Evolutionary conservation across 768 basidiomycete genomes (phyloP).

Genomic region (Hysterangium stoloniferum): DNA sequence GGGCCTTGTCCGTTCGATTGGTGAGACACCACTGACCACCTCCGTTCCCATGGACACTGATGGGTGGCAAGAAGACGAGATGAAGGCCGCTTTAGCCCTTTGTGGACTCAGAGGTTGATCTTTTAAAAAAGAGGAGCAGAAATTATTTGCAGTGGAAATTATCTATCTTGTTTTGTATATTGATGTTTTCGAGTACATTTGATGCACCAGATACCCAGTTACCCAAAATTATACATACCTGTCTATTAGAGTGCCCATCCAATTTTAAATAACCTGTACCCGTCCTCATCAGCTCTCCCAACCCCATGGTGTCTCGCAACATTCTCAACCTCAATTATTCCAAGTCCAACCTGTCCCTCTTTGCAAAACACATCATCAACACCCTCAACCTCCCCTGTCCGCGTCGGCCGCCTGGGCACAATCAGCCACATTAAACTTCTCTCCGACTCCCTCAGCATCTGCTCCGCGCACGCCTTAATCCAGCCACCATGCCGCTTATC

Average conservation of each 20-base stretch:
- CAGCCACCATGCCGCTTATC: slow-evolving; percentile 59
- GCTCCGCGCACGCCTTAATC: slow-evolving; percentile 57
- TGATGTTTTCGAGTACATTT: slow-evolving; percentile 6
- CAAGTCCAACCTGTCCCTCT: slow-evolving; percentile 27
- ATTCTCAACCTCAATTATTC: slow-evolving; percentile 39
- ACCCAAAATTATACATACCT: background rate
- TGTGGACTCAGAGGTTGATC: slow-evolving; percentile 44
- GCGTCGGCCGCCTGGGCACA: slow-evolving; percentile 57
- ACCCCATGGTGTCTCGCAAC: slow-evolving; percentile 44
- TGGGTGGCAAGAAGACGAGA: slow-evolving; percentile 41
- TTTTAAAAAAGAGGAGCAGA: background rate
- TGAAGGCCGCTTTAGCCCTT: slow-evolving; percentile 61
- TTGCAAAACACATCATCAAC: slow-evolving; percentile 46
- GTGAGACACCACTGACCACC: background rate
- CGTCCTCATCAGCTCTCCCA: slow-evolving; percentile 62
- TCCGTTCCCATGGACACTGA: background rate
- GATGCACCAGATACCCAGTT: background rate
- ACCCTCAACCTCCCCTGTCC: slow-evolving; percentile 47
- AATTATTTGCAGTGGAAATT: background rate
- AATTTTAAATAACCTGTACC: slow-evolving; percentile 63
- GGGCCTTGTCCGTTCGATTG: background rate
- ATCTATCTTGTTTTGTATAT: slow-evolving; percentile 3
- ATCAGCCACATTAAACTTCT: slow-evolving; percentile 65
- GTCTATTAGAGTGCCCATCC: slow-evolving; percentile 44
- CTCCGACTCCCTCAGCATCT: slow-evolving; percentile 30